Evolutionary conservation across 257 asterid species (phyloP), one percentile per base, ranked within the genome.

Genomic region (Solanum appendiculatum): DNA sequence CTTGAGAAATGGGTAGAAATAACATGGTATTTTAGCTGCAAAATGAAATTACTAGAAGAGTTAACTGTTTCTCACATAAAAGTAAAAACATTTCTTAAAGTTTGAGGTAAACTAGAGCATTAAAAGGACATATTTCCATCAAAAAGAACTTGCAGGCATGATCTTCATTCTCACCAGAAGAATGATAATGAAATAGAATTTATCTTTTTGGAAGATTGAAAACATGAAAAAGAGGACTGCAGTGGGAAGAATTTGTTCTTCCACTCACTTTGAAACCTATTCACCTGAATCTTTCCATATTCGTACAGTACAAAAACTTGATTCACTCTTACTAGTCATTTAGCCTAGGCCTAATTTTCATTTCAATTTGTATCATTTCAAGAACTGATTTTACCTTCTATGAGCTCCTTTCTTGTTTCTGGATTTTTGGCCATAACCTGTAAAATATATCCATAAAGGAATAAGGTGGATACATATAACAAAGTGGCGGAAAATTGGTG

Each of bases 341-440:
- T 7, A 3, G 4, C 37, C 21, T 77, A n/a, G 37, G 34, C 7
- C 11, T 77, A 15, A 3, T 25, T 77, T 74, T 74, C 33, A 39
- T 75, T 75, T 40, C 5, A 40, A n/a, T 77, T 75, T n/a, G 44
- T 39, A 42, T 44, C 63, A 77, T 77, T 25, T 77, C 37, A 42
- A 42, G 16, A 44, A 44, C 84, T 8, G 27, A 2, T 16, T 36
- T 20, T 87, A 88, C 90, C 83, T 85, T 56, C 36, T 27, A 88
- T 34, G 40, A 88, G 58, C 33, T 37, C 82, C 87, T 66, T 63
- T 64, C 68, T 88, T 25, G 85, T 68, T 27, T 51, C 82, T 46
- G 82, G 83, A 31, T 88, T 56, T 18, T 37, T 54, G 7, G 87
- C 87, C 86, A 87, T 70, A 60, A 42, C 27, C 87, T 88, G 83